These are phyloP conservation scores for Taiozyma sp. DNA, from an alignment of 1,139 yeast species.

Conservation along the genomic window DNA sequence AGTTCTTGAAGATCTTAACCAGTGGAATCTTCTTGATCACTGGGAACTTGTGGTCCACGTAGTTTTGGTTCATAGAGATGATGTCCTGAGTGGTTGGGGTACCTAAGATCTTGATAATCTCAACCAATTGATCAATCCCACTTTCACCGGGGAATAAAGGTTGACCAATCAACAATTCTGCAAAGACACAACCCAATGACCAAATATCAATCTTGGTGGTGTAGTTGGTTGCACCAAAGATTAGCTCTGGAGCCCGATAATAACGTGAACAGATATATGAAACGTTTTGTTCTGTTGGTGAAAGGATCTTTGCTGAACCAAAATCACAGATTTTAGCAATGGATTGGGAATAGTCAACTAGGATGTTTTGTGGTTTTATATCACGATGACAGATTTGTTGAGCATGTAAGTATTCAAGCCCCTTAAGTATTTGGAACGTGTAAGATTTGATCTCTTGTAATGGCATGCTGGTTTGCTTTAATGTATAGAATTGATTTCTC, in stretches of 20 bases:
- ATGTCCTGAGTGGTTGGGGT: conserved; percentile 94
- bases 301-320: conserved; percentile 95
- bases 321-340: conserved; percentile 91
- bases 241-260: conserved; percentile 92
- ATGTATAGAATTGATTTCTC: conserved; percentile 81
- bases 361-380: conserved; percentile 91
- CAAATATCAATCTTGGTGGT: conserved; percentile 97
- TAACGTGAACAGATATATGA: conserved; percentile 95
- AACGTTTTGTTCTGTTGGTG: conserved; percentile 89
- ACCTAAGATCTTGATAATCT: conserved; percentile 91
- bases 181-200: conserved; percentile 99
- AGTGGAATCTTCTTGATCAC: conserved; percentile 93
- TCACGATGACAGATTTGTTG: conserved; percentile 93
- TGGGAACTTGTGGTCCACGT: conserved; percentile 96
- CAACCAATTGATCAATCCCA: conserved; percentile 96
- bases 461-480: conserved; percentile 77
- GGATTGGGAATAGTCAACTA: conserved; percentile 82
- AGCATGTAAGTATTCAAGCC: conserved; percentile 87
- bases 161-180: conserved; percentile 90
- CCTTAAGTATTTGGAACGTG: conserved; percentile 88
- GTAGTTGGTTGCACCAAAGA: conserved; percentile 87
- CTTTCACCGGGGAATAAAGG: conserved; percentile 98
- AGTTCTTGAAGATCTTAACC: conserved; percentile 71
- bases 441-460: conserved; percentile 82
- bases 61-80: conserved; percentile 92